These are phyloP conservation scores for Fusarium drepaniforme DNA, from an alignment of 2,329 filamentous ascomycete genomes.

Conservation along the genomic window DNA sequence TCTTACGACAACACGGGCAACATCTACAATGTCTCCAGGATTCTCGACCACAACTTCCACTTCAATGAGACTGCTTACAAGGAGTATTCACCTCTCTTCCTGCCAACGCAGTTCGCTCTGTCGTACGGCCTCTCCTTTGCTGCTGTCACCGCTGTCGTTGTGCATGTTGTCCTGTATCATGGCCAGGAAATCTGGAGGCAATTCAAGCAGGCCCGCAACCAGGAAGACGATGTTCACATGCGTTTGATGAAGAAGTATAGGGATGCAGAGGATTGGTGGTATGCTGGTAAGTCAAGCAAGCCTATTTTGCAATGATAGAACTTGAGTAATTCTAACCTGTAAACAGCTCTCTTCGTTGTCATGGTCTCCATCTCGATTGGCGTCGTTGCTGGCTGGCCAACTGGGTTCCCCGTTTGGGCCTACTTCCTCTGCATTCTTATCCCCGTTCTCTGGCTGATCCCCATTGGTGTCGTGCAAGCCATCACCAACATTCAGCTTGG, in stretches of 20 bases:
- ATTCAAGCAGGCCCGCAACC: constrained; percentile 65
- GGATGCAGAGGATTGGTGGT: constrained; percentile 72
- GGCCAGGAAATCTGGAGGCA: constrained; percentile 67
- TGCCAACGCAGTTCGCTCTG: constrained; percentile 72
- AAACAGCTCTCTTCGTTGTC: constrained; percentile 58
- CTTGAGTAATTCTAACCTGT: constrained; percentile 18
- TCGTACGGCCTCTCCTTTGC: constrained; percentile 75
- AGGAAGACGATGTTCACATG: constrained; percentile 72
- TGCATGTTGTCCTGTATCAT: constrained; percentile 68
- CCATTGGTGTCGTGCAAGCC: constrained; percentile 71
- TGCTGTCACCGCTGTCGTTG: constrained; percentile 71
- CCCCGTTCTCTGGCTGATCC: constrained; percentile 69
- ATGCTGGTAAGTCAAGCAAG: constrained; percentile 58
- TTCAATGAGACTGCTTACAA: constrained; percentile 72
- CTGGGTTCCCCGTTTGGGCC: constrained; percentile 69
- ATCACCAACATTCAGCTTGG: constrained; percentile 74
- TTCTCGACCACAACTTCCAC: constrained; percentile 66
- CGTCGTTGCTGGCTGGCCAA: constrained; percentile 67
- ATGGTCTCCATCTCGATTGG: constrained; percentile 68
- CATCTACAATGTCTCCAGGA: constrained; percentile 70
- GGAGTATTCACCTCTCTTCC: constrained; percentile 74
- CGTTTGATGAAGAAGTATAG: constrained; percentile 71
- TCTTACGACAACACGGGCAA: constrained; percentile 74
- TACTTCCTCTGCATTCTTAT: constrained; percentile 69
- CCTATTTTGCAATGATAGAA: constrained; percentile 47